phyloP scores from a whole-genome alignment of 2,329 filamentous ascomycete species.

The Fusarium hainanense region DNA sequence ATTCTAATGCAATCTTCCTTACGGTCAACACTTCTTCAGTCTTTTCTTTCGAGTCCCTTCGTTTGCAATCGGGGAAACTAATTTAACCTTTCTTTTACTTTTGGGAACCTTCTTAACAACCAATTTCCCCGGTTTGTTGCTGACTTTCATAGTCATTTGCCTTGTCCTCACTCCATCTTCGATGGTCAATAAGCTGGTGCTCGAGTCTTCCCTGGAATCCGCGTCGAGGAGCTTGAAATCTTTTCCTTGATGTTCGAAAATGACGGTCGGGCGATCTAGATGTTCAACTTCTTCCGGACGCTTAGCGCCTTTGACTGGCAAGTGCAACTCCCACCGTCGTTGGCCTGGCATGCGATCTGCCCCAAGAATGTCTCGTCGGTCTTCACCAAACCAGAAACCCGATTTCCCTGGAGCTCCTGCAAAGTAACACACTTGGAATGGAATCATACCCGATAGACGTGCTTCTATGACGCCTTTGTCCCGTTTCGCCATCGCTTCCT shows the following conservation, averaged over 20 bases:
- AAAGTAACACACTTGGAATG: constrained; percentile 44
- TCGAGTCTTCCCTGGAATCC: constrained; percentile 22
- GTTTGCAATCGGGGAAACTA: neutral
- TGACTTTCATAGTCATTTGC: constrained; percentile 24
- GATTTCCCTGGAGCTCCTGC: constrained; percentile 32
- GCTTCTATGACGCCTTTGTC: constrained; percentile 19
- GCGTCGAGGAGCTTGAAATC: constrained; percentile 26
- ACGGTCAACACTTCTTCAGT: neutral
- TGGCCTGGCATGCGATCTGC: constrained; percentile 47
- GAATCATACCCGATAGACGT: constrained; percentile 42
- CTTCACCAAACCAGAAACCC: constrained; percentile 43
- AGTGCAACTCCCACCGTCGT: constrained; percentile 40
- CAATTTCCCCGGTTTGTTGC: neutral
- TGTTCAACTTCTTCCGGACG: constrained; percentile 6
- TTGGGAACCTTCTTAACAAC: neutral
- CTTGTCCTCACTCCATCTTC: constrained; percentile 5
- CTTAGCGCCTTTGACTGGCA: neutral
- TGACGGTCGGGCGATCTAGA: constrained; percentile 24
- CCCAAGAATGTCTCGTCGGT: constrained; percentile 43
- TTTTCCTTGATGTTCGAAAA: constrained; percentile 34
- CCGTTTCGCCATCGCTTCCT: constrained; percentile 31
- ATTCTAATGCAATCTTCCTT: neutral
- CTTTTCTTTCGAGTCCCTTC: neutral
- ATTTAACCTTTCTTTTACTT: neutral
- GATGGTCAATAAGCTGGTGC: constrained; percentile 33